Evolutionary conservation across 83 land plant genomes (phyloP).

Genomic region (Isoetes engelmannii): DNA sequence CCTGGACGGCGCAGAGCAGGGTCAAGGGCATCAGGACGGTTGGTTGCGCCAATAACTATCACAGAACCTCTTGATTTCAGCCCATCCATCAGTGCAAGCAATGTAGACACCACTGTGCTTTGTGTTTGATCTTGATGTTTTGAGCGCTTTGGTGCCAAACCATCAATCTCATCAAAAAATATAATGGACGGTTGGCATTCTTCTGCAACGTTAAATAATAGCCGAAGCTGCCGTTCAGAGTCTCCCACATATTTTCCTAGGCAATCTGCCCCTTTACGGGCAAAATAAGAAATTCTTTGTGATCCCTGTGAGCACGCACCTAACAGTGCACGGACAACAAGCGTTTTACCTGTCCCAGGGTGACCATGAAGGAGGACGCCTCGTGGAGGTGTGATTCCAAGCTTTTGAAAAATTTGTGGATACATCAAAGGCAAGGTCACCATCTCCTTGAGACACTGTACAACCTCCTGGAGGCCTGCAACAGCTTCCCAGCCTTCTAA

Average conservation of each 20-base stretch:
- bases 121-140: conserved; percentile 93
- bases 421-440: conserved; percentile 86
- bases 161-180: conserved; percentile 98
- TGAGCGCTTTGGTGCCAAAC: conserved; percentile 77
- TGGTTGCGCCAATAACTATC: conserved; percentile 92
- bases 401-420: conserved; percentile 59
- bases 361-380: conserved; percentile 96
- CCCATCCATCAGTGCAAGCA: conserved; percentile 90
- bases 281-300: conserved; percentile 76
- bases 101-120: conserved; percentile 87
- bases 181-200: conserved; percentile 90
- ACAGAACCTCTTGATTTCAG: conserved; percentile 85
- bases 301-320: conserved; percentile 89
- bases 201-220: conserved; percentile 89
- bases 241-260: conserved; percentile 98
- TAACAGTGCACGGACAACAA: conserved; percentile 76
- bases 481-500: conserved; percentile 83
- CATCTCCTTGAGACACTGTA: conserved; percentile 85
- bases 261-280: conserved; percentile 96
- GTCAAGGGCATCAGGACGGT: conserved; percentile 94
- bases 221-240: conserved; percentile 88
- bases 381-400: conserved; percentile 83
- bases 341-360: conserved; percentile 97
- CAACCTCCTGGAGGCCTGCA: conserved; percentile 84
- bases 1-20: conserved; percentile 95